Conservation (phyloP, 2,329 filamentous ascomycete genomes). For the Fusarium annulatum region DNA sequence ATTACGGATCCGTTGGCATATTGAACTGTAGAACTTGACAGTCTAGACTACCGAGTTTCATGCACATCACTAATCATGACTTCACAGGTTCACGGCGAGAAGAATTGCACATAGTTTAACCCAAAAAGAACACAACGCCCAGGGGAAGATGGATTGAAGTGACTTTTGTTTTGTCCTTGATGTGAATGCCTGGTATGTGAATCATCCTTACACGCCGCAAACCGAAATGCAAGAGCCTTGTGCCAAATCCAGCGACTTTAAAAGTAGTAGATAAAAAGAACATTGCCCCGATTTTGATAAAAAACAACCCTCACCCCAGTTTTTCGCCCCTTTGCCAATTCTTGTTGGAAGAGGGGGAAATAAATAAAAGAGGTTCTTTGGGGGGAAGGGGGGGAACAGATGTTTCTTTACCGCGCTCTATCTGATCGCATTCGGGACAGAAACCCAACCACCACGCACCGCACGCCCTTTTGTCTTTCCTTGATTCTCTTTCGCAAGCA, state of each 20-base stretch:
- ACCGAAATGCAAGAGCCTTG: slow-evolving; percentile 63
- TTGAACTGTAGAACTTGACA: neutral
- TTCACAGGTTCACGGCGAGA: slow-evolving; percentile 7
- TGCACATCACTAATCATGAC: neutral
- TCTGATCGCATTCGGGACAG: slow-evolving; percentile 50
- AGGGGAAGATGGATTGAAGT: slow-evolving; percentile 43
- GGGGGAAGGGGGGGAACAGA: slow-evolving; percentile 39
- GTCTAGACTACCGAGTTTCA: neutral
- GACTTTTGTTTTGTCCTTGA: slow-evolving; percentile 57
- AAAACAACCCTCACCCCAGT: slow-evolving; percentile 9
- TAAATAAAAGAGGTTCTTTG: slow-evolving; percentile 24
- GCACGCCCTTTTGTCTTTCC: slow-evolving; percentile 46
- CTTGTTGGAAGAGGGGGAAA: neutral
- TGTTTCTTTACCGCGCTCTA: slow-evolving; percentile 47
- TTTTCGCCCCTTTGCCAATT: slow-evolving; percentile 18
- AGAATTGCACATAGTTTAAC: slow-evolving; percentile 24
- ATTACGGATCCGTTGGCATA: no score
- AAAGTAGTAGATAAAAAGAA: slow-evolving; percentile 38
- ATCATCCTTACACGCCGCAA: slow-evolving; percentile 64
- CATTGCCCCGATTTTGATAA: slow-evolving; percentile 38
- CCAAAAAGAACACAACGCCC: slow-evolving; percentile 19
- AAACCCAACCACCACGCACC: slow-evolving; percentile 41
- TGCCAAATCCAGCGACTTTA: slow-evolving; percentile 56
- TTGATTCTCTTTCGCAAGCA: slow-evolving; percentile 37
- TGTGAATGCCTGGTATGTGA: slow-evolving; percentile 62